Evolutionary conservation across 345 rosid species (phyloP).

Genomic region (Salix dunnii): DNA sequence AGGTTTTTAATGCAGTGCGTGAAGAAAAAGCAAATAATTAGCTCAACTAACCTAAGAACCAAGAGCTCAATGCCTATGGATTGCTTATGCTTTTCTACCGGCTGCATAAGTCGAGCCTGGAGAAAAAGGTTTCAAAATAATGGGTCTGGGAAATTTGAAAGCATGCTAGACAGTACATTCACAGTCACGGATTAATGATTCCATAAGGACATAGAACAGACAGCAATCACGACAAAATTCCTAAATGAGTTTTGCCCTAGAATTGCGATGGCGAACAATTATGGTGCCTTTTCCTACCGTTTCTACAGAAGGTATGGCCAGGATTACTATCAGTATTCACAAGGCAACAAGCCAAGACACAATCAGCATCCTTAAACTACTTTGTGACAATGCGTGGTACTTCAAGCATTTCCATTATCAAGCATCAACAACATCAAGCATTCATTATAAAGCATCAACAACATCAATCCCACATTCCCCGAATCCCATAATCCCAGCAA

Average conservation of each 20-base stretch:
- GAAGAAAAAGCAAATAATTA: too few relatives aligned
- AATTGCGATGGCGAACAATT: conserved; percentile 26
- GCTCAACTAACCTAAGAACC: too few relatives aligned
- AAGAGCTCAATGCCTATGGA: too few relatives aligned
- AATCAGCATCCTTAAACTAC: too few relatives aligned
- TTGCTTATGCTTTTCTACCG: not conserved
- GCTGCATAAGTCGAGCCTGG: not conserved
- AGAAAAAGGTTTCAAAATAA: not conserved
- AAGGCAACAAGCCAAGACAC: not conserved
- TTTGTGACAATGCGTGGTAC: too few relatives aligned
- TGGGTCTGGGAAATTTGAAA: not conserved
- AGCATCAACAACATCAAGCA: too few relatives aligned
- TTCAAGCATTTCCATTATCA: too few relatives aligned
- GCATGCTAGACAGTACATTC: not conserved
- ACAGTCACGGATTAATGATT: conserved; percentile 35
- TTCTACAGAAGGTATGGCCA: conserved; percentile 11
- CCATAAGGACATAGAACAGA: conserved; percentile 20
- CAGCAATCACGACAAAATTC: conserved; percentile 30
- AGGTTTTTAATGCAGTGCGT: too few relatives aligned
- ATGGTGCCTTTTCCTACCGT: not conserved
- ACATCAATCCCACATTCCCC: too few relatives aligned
- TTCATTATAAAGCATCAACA: too few relatives aligned
- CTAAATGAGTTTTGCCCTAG: conserved; percentile 27
- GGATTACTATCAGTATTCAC: conserved; percentile 11
- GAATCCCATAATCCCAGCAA: too few relatives aligned